Base-by-base conservation (phyloP, 805 yeast genomes). In the Priceomyces melissophilus region DNA sequence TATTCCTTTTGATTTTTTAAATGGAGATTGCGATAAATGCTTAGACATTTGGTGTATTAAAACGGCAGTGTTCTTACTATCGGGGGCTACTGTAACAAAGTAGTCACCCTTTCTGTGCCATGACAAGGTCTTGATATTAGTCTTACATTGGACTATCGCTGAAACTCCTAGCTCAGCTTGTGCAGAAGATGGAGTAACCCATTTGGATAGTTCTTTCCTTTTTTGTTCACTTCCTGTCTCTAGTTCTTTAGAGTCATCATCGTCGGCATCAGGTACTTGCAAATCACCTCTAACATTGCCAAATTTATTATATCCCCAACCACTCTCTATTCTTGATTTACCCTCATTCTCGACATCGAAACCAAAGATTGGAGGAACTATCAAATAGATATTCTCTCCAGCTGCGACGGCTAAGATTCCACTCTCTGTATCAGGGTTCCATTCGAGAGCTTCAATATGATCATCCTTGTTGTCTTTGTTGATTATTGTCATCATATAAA, bases 61-160 rank as follows among this genome's bases (percentile, higher is more conserved):
- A 31, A 93, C 96, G 5, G 98, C 83, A 9, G 90, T 78, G 58
- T 88, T 82, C 41, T 86, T 87, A 38, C 88, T 84, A 39, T 87
- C 93, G 39, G 98, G 97, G n/a, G 96, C 82, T n/a, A 88, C 95
- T 3, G 95, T 82, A 48, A 91, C 96, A 54, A 93, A 87, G 61
- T 93, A 93, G 69, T 93, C 99, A 55, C 99, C 99, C 58, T 86
- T 85, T 62, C 96, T 77, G 64, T 93, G 99, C 99, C 99, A 93
- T 50, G 96, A 78, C 15, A 93, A 51, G 57, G 81, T 83, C 65
- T 87, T 89, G 46, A 91, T 79, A 0, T 86, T 76, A 54, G 74
- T 76, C 46, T 81, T 76, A 42, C 76, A 70, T 39, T 84, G 78
- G 37, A 93, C 76, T 13, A 86, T 79, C 2, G 87, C 82, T 12